A percentile compares a stretch with the other conserved stretches of the same genome.
Conservation (phyloP, 1,284 basidiomycete genomes). For the Puccinia brachypodii region DNA sequence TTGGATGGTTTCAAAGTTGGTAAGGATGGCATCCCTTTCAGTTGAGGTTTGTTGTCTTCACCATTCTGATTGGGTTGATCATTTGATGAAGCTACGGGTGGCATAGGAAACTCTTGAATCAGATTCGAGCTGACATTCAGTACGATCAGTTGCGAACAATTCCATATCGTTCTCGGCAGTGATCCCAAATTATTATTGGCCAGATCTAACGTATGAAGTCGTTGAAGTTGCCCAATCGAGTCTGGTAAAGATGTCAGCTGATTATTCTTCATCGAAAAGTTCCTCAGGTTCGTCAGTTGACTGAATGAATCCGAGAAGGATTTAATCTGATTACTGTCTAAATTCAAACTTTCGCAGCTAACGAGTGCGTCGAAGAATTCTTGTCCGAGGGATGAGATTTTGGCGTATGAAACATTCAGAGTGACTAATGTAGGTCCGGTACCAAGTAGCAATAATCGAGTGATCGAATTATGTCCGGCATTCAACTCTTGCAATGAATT, state of each 20-base stretch:
- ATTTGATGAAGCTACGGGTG: constrained; percentile 59
- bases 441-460: constrained; percentile 59
- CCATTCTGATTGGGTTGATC: constrained; percentile 34
- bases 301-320: constrained; percentile 79
- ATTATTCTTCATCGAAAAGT: constrained; percentile 86
- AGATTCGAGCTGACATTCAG: constrained; percentile 91
- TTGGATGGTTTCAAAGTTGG: constrained; percentile 52
- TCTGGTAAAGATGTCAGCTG: constrained; percentile 74
- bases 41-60: constrained; percentile 31
- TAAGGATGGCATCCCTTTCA: constrained; percentile 50
- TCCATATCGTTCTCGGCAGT: constrained; percentile 78
- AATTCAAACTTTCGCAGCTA: constrained; percentile 69
- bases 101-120: constrained; percentile 71
- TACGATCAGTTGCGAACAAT: constrained; percentile 70
- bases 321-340: constrained; percentile 85
- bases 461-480: constrained; percentile 74
- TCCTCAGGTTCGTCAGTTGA: constrained; percentile 69
- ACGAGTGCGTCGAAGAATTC: constrained; percentile 69
- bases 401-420: constrained; percentile 86
- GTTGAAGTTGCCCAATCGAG: constrained; percentile 74
- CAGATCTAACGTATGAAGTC: constrained; percentile 75
- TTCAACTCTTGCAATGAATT: constrained; percentile 64
- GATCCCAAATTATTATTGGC: constrained; percentile 88
- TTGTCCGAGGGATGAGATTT: constrained; percentile 80
- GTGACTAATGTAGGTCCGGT: constrained; percentile 64